A percentile compares a stretch with the other conserved stretches of the same genome.
Conservation (phyloP, 2,329 filamentous ascomycete genomes). For the Talaromyces sp. region DNA sequence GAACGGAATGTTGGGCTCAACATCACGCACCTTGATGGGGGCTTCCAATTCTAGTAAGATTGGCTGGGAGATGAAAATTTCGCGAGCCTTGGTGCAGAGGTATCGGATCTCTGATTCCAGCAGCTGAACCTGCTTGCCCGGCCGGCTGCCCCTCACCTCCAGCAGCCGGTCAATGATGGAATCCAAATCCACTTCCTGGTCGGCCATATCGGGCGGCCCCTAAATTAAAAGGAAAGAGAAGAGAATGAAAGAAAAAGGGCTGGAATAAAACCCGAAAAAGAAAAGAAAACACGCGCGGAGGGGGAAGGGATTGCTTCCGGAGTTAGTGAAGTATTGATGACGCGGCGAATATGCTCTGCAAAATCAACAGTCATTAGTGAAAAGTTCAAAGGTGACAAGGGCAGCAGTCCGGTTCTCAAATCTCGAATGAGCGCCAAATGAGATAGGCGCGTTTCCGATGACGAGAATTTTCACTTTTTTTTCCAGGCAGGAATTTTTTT, state of each 20-base stretch:
- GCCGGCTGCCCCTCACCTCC: conserved; percentile 95
- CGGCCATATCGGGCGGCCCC: conserved; percentile 64
- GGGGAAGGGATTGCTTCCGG: conserved; percentile 35
- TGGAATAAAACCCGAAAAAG: conserved; percentile 17
- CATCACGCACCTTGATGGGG: conserved; percentile 82
- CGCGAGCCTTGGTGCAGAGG: conserved; percentile 96
- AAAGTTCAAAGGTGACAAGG: conserved; percentile 11
- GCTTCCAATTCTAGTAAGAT: conserved; percentile 97
- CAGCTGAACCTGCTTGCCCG: conserved; percentile 97
- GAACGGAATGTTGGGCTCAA: not conserved
- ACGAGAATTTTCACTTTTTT: conserved; percentile 16
- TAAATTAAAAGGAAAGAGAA: conserved; percentile 29
- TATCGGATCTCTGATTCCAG: conserved; percentile 94
- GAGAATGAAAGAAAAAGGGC: conserved; percentile 22
- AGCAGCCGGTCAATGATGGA: conserved; percentile 98
- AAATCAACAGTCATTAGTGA: conserved; percentile 19
- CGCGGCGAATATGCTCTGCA: conserved; percentile 37
- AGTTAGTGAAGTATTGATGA: conserved; percentile 35
- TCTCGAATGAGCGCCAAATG: conserved; percentile 1
- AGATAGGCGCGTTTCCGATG: conserved; percentile 14
- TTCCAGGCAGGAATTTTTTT: conserved; percentile 1
- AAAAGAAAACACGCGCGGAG: conserved; percentile 30
- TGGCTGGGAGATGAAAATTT: conserved; percentile 99
- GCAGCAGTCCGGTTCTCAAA: conserved; percentile 15
- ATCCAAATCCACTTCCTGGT: conserved; percentile 93